Evolutionary conservation across 225 moss, liverwort and hornwort genomes (phyloP), one percentile per base, ranked within the genome.

Genomic region (Neckera pumila): DNA sequence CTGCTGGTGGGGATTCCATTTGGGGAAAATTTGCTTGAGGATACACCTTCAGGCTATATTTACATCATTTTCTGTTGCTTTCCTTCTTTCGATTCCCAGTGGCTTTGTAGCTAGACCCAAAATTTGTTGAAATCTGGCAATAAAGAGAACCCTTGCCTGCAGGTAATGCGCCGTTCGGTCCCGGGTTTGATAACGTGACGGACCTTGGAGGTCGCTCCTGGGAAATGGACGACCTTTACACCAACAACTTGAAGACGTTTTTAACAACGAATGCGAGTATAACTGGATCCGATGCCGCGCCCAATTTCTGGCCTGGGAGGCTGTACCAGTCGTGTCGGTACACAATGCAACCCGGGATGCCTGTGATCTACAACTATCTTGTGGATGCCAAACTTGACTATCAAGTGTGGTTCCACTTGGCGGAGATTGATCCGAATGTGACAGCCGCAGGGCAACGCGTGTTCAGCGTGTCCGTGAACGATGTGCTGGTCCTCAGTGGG

Each of bases 361-460:
- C 91, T 3, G 92, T 97, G 7, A 84, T 90, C 7, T 99, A 99
- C 78, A 85, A 47, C 27, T 97, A 91, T 19, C 74, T 47, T 8
- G 96, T 99, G 34, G 98, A 99, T 89, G 93, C 95, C 33, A 91
- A 95, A 89, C 93, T 96, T 76, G 98, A 99, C 75, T 99, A 99
- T 71, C 95, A 96, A 90, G 89, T 99, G 71, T 97, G 97, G 96
- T 91, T 99, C 45, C 98, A 99, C 89, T 95, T 99, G 69, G 97
- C 98, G 60, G 98, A 99, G 91, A 96, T 99, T 31, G 97, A 94
- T 84, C 88, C 92, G 10, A 93, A 73, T 43, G 84, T 97, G 5
- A 94, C 93, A 36, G 92, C 92, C 22, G 87, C 90, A 49, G 96
- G 94, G 77, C 94, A 94, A 84, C 94, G 98, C 62, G 94, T 99